A percentile compares a stretch with the other conserved stretches of the same genome.
phyloP scores from a whole-genome alignment of 306 rosid genomes.

The Canavalia gladiata region DNA sequence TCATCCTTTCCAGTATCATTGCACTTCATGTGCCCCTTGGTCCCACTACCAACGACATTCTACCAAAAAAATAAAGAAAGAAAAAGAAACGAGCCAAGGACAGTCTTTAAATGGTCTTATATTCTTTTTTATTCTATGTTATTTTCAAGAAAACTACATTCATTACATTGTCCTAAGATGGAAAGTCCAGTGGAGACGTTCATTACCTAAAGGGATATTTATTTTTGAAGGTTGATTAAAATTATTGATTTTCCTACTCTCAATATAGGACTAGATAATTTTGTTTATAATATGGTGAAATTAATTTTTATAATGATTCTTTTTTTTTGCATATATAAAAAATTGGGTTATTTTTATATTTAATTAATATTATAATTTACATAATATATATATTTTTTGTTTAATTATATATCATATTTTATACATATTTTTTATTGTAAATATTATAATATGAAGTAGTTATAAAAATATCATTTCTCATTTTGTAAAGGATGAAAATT shows the following conservation, averaged over 20 bases:
- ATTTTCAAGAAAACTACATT: background rate
- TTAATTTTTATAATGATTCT: too few species aligned
- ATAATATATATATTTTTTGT: too few species aligned
- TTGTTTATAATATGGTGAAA: too few species aligned
- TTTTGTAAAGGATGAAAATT: background rate
- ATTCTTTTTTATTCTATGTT: background rate
- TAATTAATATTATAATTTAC: too few species aligned
- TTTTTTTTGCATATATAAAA: too few species aligned
- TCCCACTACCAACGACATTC: background rate
- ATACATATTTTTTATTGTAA: too few species aligned
- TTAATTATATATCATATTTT: too few species aligned
- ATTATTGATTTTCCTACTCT: background rate
- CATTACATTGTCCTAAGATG: background rate
- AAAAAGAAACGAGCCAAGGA: background rate
- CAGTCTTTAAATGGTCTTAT: background rate
- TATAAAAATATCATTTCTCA: too few species aligned
- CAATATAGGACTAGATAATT: background rate
- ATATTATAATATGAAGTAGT: too few species aligned
- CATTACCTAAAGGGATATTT: background rate
- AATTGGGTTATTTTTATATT: too few species aligned
- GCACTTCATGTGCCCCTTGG: slow-evolving; percentile 34
- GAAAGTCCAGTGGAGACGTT: background rate
- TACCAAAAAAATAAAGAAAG: too few species aligned
- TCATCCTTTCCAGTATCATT: background rate
- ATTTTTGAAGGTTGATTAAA: background rate